phyloP scores from a whole-genome alignment of 108 stramenopile species.

The Skeletonema grethae region DNA sequence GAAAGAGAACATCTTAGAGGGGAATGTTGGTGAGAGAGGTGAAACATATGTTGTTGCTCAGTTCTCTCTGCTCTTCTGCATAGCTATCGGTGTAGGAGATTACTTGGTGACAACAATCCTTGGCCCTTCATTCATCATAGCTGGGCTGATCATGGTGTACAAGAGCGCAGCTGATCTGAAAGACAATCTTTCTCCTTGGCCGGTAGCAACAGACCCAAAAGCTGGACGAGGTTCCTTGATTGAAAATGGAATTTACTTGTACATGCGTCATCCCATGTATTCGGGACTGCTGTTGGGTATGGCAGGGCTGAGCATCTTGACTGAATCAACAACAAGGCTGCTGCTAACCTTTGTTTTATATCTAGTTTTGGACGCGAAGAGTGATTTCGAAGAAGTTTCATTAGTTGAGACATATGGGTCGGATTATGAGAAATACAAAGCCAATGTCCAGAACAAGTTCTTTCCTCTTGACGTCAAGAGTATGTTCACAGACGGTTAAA shows the following conservation, averaged over 20 bases:
- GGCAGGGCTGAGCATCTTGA: constrained; percentile 52
- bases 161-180: constrained; percentile 48
- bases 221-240: constrained; percentile 32
- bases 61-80: constrained; percentile 44
- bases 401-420: constrained; percentile 38
- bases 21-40: constrained; percentile 57
- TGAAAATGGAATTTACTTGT: constrained; percentile 50
- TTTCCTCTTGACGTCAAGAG: constrained; percentile 23
- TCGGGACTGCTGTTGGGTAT: constrained; percentile 49
- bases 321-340: constrained; percentile 48
- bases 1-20: constrained; percentile 36
- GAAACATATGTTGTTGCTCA: constrained; percentile 63
- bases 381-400: constrained; percentile 58
- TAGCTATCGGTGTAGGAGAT: constrained; percentile 57
- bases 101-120: constrained; percentile 31
- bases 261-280: constrained; percentile 81
- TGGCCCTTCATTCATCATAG: constrained; percentile 49
- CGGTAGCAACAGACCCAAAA: constrained; percentile 34
- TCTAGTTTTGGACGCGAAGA: constrained; percentile 55
- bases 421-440: constrained; percentile 41
- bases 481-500: not conserved
- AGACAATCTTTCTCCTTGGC: constrained; percentile 53
- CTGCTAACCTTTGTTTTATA: constrained; percentile 50
- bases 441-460: constrained; percentile 48
- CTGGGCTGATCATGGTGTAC: constrained; percentile 32